Evolutionary conservation across 805 yeast genomes (phyloP), one percentile per base, ranked within the genome.

Genomic region (Hanseniaspora guilliermondii): DNA sequence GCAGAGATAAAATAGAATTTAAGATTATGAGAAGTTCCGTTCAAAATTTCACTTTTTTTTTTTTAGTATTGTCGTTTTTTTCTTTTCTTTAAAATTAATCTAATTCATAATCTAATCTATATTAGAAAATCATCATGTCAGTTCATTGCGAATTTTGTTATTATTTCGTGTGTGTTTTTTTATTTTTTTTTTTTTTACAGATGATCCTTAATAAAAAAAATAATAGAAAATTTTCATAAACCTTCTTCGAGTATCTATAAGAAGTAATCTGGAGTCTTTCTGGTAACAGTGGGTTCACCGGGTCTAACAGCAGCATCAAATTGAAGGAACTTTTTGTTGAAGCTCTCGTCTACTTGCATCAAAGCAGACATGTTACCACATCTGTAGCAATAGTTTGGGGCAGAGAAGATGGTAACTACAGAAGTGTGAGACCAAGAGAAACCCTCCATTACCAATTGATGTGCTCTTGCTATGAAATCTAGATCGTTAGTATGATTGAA

Each of bases 361-460:
- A 89, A 87, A 38, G 96, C 96, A 44, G 97, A 97, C 73, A 87
- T 96, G 72, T 89, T 89, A 64, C 97, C 97, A 73, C 97, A 89
- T 72, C 97, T 78, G 70, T 89, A 89, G 71, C 97, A 89, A 69
- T 89, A 89, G 70, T 89, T 89, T 57, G 97, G 97, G 30, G 97
- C 97, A 57, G 87, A 79, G 68, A 88, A 89, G 56, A 89, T 87
- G 33, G 97, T 89, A 41, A 89, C 97, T 46, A 89, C 97, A 58
- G 81, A 78, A 69, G 85, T 94, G 72, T 89, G 96, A 39, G 91
- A 79, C 96, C 96, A 89, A 46, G 87, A 79, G 67, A 81, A 89
- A 57, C 97, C 97, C 67, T 88, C 97, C 96, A 89, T 89, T n/a
- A 88, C 96, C 67, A 88, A 76, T 71, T 88, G 97, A 73, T 88